Conservation (phyloP, 257 asterid species). For the Solanum pinnatisectum region DNA sequence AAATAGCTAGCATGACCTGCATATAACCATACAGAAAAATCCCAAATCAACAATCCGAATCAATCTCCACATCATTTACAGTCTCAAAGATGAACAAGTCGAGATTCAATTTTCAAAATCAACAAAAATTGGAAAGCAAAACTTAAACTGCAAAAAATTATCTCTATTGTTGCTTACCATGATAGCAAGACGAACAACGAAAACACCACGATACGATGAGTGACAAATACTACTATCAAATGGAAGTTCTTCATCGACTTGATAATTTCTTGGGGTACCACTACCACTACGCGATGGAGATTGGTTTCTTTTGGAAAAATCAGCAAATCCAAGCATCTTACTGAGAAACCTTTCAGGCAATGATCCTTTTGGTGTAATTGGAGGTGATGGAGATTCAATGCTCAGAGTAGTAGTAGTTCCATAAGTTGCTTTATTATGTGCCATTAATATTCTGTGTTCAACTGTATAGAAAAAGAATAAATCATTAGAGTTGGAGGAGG, state of each 20-base stretch:
- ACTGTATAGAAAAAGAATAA: background rate
- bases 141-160: background rate
- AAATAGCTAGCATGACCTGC: slow-evolving; percentile 86
- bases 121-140: background rate
- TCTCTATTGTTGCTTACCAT: slow-evolving; percentile 33
- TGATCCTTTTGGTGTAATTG: slow-evolving; percentile 17
- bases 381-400: slow-evolving; percentile 17
- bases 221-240: slow-evolving; percentile 49
- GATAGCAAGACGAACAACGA: slow-evolving; percentile 93
- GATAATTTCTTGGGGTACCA: slow-evolving; percentile 13
- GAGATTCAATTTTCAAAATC: background rate
- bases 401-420: background rate
- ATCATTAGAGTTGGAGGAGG: background rate
- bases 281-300: slow-evolving; percentile 16
- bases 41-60: background rate
- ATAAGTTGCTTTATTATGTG: background rate
- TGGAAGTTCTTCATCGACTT: slow-evolving; percentile 54
- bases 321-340: slow-evolving; percentile 20
- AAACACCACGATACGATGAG: slow-evolving; percentile 70
- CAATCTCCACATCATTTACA: background rate
- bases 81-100: background rate
- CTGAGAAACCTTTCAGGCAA: slow-evolving; percentile 3
- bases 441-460: slow-evolving; percentile 5
- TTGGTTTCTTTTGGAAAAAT: slow-evolving; percentile 8
- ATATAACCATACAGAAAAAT: background rate